These are phyloP conservation scores for Terfezia boudieri DNA, from an alignment of 495 filamentous ascomycete genomes.

Conservation along the genomic window DNA sequence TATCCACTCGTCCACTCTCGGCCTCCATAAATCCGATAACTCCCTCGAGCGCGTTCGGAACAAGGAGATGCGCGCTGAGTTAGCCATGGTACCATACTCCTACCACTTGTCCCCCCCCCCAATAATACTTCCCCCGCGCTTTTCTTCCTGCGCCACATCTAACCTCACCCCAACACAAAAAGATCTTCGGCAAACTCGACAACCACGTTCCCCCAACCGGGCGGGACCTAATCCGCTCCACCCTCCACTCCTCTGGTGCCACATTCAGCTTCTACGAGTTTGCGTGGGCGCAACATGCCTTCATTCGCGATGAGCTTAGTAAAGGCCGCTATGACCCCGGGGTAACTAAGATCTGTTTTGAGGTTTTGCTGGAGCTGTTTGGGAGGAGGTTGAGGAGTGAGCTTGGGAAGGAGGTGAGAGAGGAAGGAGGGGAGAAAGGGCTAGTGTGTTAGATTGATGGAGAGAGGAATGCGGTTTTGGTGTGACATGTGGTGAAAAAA, in stretches of 20 bases:
- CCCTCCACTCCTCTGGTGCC: conserved; percentile 51
- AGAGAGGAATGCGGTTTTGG: too few relatives aligned
- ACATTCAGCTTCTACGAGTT: conserved; percentile 71
- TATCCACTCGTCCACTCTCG: conserved; percentile 56
- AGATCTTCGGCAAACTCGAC: conserved; percentile 70
- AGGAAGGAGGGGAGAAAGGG: conserved; percentile 3
- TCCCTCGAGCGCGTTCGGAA: conserved; percentile 26
- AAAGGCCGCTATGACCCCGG: conserved; percentile 86
- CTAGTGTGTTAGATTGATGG: conserved; percentile 13
- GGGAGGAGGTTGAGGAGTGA: conserved; percentile 54
- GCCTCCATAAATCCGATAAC: conserved; percentile 44
- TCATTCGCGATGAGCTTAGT: conserved; percentile 85
- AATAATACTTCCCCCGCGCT: conserved; percentile 19
- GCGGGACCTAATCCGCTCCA: conserved; percentile 66
- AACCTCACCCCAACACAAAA: conserved; percentile 3
- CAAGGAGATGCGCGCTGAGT: too few relatives aligned
- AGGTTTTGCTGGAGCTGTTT: conserved; percentile 76
- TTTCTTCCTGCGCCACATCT: conserved; percentile 20
- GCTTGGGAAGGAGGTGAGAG: conserved; percentile 29
- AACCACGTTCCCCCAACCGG: conserved; percentile 74
- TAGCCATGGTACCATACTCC: too few relatives aligned
- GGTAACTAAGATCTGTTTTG: conserved; percentile 71
- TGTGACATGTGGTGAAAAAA: too few relatives aligned
- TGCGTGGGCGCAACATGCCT: conserved; percentile 72
- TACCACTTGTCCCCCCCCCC: conserved; percentile 7